Evolutionary conservation across 805 yeast genomes (phyloP), one percentile per base, ranked within the genome.

Genomic region (Starmerella sp.): DNA sequence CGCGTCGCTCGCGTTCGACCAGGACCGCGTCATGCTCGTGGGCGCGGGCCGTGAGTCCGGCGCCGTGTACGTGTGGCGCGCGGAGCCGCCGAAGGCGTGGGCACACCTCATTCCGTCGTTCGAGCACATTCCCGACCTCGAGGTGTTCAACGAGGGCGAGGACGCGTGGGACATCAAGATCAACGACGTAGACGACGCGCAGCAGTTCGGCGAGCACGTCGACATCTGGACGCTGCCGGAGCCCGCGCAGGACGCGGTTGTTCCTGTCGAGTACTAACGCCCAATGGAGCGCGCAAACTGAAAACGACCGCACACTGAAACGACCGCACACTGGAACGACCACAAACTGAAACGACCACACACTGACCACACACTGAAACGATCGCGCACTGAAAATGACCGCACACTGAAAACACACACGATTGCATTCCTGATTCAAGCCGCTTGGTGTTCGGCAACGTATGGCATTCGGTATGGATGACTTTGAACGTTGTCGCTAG

Each of bases 11-110:
- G 47, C 41, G 28, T 57, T 59, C 51, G 52, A 54, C 42, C 57
- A 42, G n/a, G 29, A 28, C 17, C 43, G 58, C 17, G 54, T 49
- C n/a, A 30, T 41, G 52, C 52, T 54, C 10, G 53, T 48, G 8
- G 59, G 55, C 41, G 9, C 54, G 31, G 60, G 57, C 31, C 8
- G 39, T 1, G 52, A 49, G 15, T 34, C 55, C 14, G 62, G 62
- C 22, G 44, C 53, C 29, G 38, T 59, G 10, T 57, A 45, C 47
- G 58, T 54, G 13, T 59, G 62, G 60, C 49, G 52, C 9, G 56
- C 56, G n/a, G 52, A 49, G 28, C 52, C 56, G 14, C 53, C 53
- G 5, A 47, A 52, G 30, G 53, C 54, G 13, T 57, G 58, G 56
- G 54, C 53, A 14, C n/a, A 50, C 28, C 44, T 59, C 29, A 43